These are phyloP conservation scores for Russula emetica DNA, from an alignment of 768 basidiomycete species.

Conservation along the genomic window DNA sequence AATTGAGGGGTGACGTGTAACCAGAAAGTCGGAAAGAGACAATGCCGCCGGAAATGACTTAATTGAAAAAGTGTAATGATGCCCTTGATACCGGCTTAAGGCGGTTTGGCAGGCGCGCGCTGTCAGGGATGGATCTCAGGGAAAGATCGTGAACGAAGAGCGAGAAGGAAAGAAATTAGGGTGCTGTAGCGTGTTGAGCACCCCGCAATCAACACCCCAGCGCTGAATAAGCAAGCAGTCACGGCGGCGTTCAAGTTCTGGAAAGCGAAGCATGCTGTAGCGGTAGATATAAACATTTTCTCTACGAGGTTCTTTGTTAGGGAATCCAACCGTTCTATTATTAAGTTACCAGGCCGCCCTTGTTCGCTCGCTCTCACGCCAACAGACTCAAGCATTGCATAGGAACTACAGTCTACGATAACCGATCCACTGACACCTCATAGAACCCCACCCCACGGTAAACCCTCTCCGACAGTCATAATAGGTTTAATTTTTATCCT, in stretches of 20 bases:
- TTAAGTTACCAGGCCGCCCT: slow-evolving; percentile 4
- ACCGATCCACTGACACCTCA: neutral
- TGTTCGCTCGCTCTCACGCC: slow-evolving; percentile 14
- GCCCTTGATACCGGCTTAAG: slow-evolving; percentile 1
- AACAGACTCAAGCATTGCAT: neutral
- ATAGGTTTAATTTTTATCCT: slow-evolving; percentile 41
- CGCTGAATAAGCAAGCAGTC: neutral
- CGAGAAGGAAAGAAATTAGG: too few relatives aligned
- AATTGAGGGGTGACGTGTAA: neutral
- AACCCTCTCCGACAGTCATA: slow-evolving; percentile 5
- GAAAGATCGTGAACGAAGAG: neutral
- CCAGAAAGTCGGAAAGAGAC: slow-evolving; percentile 3
- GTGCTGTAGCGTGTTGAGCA: neutral
- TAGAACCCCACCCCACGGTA: slow-evolving; percentile 5
- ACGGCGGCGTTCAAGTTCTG: neutral
- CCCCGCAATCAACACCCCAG: neutral
- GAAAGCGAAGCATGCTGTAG: slow-evolving; percentile 10
- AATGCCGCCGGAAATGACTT: neutral
- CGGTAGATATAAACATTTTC: slow-evolving; percentile 5
- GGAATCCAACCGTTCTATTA: slow-evolving; percentile 6
- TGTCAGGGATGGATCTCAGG: neutral
- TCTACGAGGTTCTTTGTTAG: neutral
- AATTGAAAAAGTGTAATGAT: neutral
- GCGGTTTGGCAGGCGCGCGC: neutral
- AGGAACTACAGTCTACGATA: neutral